phyloP scores from a whole-genome alignment of 2,329 filamentous ascomycete genomes.

The Diaporthe sp. region DNA sequence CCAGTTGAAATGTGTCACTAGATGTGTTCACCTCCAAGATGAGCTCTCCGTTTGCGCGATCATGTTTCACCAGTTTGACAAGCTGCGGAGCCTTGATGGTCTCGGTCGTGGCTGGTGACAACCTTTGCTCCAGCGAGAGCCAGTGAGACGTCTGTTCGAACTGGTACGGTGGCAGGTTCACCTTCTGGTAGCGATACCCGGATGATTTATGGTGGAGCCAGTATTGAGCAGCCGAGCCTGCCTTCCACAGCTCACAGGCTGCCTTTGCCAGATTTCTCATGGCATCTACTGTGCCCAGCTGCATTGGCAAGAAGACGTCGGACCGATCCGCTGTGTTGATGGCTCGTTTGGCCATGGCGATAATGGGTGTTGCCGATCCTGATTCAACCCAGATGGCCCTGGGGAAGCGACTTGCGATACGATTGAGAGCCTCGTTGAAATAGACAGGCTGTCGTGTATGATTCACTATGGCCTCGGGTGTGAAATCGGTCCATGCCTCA shows the following conservation, averaged over 20 bases:
- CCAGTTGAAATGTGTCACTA: conserved; percentile 41
- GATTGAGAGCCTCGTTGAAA: conserved; percentile 49
- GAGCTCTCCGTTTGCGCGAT: not conserved
- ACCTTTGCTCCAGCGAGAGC: conserved; percentile 29
- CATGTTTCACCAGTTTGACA: not conserved
- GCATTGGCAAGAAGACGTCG: conserved; percentile 38
- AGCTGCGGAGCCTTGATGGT: not conserved
- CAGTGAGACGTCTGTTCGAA: conserved; percentile 49
- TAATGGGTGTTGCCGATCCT: conserved; percentile 52
- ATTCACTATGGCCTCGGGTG: conserved; percentile 43
- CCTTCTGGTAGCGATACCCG: conserved; percentile 28
- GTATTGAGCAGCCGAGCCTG: conserved; percentile 41
- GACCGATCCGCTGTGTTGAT: conserved; percentile 36
- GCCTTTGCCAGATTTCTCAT: conserved; percentile 21
- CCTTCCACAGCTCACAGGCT: conserved; percentile 44
- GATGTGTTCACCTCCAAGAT: conserved; percentile 40
- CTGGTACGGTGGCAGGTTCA: conserved; percentile 49
- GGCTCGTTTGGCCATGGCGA: conserved; percentile 50
- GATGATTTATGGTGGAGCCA: conserved; percentile 47
- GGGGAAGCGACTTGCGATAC: conserved; percentile 45
- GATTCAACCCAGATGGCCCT: conserved; percentile 51
- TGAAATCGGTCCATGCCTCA: conserved; percentile 29
- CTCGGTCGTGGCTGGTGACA: conserved; percentile 27
- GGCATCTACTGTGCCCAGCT: conserved; percentile 21
- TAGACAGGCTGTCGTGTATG: conserved; percentile 53